Evolutionary conservation across 2,329 filamentous ascomycete genomes (phyloP).

Genomic region (Colletotrichum sp.): DNA sequence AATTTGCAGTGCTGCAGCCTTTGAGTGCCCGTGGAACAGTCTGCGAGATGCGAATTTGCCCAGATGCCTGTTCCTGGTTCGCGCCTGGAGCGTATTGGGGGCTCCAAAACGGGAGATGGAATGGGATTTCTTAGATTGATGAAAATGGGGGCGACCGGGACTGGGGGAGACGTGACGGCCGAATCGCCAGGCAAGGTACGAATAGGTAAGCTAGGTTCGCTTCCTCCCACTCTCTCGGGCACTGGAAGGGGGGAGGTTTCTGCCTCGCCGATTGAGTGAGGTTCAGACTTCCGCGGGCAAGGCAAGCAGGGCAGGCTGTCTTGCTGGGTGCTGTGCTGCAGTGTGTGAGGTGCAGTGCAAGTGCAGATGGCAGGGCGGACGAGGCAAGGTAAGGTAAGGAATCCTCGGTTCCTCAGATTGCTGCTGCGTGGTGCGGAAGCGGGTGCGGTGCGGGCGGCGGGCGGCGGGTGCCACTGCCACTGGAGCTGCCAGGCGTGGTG

Average conservation of each 20-base stretch:
- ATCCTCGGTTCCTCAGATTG: background rate
- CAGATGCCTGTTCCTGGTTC: background rate
- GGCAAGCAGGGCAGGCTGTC: background rate
- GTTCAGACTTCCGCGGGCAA: background rate
- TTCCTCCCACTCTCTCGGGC: background rate
- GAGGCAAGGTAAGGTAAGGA: background rate
- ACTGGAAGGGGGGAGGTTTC: background rate
- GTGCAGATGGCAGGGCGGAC: background rate
- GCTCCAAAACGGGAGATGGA: background rate
- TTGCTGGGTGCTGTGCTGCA: background rate
- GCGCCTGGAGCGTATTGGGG: background rate
- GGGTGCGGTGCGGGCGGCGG: slow-evolving; percentile 12
- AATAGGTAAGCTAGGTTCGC: background rate
- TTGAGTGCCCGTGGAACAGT: background rate
- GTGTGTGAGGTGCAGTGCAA: background rate
- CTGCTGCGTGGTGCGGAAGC: slow-evolving; percentile 7
- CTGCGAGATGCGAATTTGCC: background rate
- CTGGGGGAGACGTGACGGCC: background rate
- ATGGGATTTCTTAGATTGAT: background rate
- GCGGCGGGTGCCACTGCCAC: background rate
- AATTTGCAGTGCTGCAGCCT: background rate
- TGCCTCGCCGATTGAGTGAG: background rate
- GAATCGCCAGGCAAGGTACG: background rate
- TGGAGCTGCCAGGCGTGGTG: background rate
- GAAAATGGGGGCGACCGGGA: background rate